Conservation (phyloP, 2,329 filamentous ascomycete genomes). For the Clonostachys sp. region DNA sequence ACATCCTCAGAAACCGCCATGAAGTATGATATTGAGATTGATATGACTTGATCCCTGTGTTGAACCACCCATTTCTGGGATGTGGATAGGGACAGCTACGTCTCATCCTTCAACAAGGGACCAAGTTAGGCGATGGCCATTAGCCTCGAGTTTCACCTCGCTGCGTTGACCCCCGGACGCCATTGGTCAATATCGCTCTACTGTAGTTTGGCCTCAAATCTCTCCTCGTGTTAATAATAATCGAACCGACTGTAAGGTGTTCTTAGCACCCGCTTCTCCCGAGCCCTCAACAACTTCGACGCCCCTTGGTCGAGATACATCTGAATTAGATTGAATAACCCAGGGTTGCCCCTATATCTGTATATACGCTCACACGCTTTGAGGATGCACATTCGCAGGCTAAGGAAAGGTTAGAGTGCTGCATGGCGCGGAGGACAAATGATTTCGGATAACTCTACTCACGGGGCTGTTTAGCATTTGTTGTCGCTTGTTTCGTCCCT, state of each 20-base stretch:
- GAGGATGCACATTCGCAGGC: constrained; percentile 52
- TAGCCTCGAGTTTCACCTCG: too few species aligned
- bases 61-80: not conserved
- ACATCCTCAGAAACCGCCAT: too few species aligned
- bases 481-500: constrained; percentile 89
- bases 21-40: constrained; percentile 1
- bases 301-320: too few species aligned
- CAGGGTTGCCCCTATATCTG: too few species aligned
- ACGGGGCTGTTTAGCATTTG: constrained; percentile 95
- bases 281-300: too few species aligned
- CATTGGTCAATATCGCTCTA: not conserved
- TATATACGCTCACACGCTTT: constrained; percentile 30
- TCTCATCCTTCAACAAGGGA: not conserved
- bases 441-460: constrained; percentile 35
- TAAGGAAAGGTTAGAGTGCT: constrained; percentile 14
- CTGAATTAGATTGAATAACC: too few species aligned
- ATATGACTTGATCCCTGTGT: not conserved
- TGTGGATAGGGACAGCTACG: not conserved
- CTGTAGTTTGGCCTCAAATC: not conserved
- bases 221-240: not conserved
- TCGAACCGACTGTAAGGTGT: not conserved
- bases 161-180: too few species aligned
- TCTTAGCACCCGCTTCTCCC: too few species aligned
- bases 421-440: constrained; percentile 2
- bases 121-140: too few species aligned